Percentiles rank a stretch among this genome's conserved stretches.
phyloP scores from a whole-genome alignment of 768 basidiomycete species.

The Leccinum obscurum region DNA sequence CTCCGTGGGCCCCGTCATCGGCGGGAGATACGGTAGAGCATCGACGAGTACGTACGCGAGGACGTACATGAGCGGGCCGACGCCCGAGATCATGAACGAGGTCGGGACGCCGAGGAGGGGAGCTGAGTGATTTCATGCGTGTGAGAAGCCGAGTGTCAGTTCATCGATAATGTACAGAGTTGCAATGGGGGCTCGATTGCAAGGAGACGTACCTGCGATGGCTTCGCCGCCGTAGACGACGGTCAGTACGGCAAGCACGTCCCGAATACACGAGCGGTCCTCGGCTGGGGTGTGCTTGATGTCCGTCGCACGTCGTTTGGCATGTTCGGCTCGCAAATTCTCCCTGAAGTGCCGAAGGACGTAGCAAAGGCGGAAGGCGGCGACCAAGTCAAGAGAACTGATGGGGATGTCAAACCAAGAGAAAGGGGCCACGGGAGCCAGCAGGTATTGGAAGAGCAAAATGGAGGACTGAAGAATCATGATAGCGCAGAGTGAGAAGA shows the following conservation, averaged over 20 bases:
- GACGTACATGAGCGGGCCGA: constrained; percentile 62
- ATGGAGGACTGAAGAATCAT: constrained; percentile 45
- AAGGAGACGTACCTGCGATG: constrained; percentile 46
- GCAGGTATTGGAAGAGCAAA: constrained; percentile 49
- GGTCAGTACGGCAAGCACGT: constrained; percentile 54
- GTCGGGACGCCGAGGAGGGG: constrained; percentile 65
- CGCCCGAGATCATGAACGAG: constrained; percentile 79
- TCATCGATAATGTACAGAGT: neutral
- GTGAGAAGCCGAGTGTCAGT: too few species aligned
- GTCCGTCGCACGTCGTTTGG: constrained; percentile 36
- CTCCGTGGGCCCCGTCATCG: constrained; percentile 57
- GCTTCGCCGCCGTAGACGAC: constrained; percentile 84
- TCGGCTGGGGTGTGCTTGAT: constrained; percentile 40
- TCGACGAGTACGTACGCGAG: constrained; percentile 61
- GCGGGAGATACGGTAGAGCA: constrained; percentile 48
- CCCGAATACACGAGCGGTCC: constrained; percentile 56
- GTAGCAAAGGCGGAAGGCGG: constrained; percentile 67
- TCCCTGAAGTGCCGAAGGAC: constrained; percentile 69
- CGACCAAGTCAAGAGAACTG: constrained; percentile 65
- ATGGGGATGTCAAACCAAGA: constrained; percentile 62
- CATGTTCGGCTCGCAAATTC: constrained; percentile 43
- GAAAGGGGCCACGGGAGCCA: constrained; percentile 65
- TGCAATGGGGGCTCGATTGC: constrained; percentile 1
- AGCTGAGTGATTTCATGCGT: constrained; percentile 36
- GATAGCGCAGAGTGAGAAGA: neutral